phyloP scores from a whole-genome alignment of 2,329 filamentous ascomycete species.

The Ceratocystis papillata region DNA sequence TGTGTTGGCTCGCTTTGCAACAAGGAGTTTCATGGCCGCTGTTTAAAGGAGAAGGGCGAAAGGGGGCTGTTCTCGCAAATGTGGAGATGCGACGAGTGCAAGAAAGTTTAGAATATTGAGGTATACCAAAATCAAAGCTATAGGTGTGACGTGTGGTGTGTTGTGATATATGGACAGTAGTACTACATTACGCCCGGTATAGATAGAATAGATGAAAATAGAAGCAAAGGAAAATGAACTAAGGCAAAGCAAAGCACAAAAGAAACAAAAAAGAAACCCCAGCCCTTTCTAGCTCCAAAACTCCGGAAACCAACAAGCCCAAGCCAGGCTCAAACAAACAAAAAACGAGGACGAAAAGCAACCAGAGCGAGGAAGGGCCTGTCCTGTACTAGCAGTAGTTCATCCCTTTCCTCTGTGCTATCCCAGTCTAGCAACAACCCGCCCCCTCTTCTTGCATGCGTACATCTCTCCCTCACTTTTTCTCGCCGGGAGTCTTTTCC shows the following conservation, averaged over 20 bases:
- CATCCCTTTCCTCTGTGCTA: no score
- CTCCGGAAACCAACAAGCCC: constrained; percentile 14
- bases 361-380: not conserved
- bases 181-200: constrained; percentile 17
- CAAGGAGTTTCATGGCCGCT: constrained; percentile 18
- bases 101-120: not conserved
- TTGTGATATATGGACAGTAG: constrained; percentile 12
- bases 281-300: constrained; percentile 14
- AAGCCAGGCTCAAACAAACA: constrained; percentile 1
- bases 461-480: not conserved
- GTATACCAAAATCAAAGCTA: not conserved
- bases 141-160: not conserved
- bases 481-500: constrained; percentile 9
- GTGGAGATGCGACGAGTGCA: constrained; percentile 20
- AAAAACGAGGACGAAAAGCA: constrained; percentile 4
- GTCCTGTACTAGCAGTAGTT: not conserved
- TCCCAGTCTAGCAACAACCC: no score
- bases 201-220: constrained; percentile 14
- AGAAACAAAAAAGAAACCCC: constrained; percentile 13
- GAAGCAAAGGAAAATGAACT: constrained; percentile 1
- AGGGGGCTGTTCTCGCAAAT: constrained; percentile 18
- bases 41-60: constrained; percentile 15
- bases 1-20: constrained; percentile 12
- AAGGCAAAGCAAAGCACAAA: constrained; percentile 2
- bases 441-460: not conserved